These are phyloP conservation scores for Tetraselmis striata DNA, from an alignment of 139 green algal genomes.

Conservation along the genomic window DNA sequence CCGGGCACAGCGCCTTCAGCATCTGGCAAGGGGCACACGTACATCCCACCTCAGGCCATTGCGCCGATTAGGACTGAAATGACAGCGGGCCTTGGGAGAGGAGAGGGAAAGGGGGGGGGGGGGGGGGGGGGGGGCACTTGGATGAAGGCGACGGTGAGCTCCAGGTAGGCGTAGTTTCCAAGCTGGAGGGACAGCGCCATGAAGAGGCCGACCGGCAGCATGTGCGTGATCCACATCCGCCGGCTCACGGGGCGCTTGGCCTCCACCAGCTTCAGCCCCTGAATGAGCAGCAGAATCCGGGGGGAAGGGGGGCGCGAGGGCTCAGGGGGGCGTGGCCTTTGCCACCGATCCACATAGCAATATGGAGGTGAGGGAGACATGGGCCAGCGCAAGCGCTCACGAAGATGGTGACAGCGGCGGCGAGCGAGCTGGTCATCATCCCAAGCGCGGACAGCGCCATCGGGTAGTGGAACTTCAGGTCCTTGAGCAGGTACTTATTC, in stretches of 20 bases:
- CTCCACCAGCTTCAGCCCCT: constrained; percentile 54
- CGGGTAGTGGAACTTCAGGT: constrained; percentile 67
- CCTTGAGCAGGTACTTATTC: constrained; percentile 77
- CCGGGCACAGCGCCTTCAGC: constrained; percentile 76
- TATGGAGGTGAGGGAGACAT: no score
- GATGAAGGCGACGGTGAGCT: constrained; percentile 49
- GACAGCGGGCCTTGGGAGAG: no score
- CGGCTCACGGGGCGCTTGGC: constrained; percentile 35
- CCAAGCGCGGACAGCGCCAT: constrained; percentile 47
- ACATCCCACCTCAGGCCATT: no score
- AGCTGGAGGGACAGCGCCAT: constrained; percentile 45
- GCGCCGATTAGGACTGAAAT: not conserved
- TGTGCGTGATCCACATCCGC: constrained; percentile 38
- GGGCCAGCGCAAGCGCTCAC: no score
- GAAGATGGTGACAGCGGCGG: not conserved
- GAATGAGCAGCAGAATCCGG: not conserved
- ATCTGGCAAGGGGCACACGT: no score
- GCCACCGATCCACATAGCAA: no score
- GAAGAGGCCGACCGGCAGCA: constrained; percentile 53
- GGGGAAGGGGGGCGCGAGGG: no score
- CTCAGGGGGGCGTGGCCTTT: no score
- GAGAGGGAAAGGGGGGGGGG: no score
- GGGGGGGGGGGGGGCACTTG: constrained; percentile 26
- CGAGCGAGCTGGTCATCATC: not conserved
- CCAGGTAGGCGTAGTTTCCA: constrained; percentile 53